These are phyloP conservation scores for Cyberlindnera misumaiensis DNA, from an alignment of 805 yeast genomes.

Conservation along the genomic window DNA sequence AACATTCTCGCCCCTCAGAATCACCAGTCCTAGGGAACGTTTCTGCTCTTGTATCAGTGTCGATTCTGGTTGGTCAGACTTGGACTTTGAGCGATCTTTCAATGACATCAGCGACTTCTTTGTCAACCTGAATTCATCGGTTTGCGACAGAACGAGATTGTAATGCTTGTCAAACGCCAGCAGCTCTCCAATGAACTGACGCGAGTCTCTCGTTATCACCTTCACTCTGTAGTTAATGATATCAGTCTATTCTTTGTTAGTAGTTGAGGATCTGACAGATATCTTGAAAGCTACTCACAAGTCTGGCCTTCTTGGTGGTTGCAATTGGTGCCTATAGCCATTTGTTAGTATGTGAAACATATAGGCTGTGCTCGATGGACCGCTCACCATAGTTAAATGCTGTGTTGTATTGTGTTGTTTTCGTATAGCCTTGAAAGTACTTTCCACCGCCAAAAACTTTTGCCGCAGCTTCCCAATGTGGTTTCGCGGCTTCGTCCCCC, in stretches of 20 bases:
- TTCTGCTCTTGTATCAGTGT: conserved; percentile 49
- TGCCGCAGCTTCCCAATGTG: neutral
- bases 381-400: too few species aligned
- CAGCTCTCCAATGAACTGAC: conserved; percentile 72
- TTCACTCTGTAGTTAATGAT: conserved; percentile 67
- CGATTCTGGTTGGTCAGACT: conserved; percentile 30
- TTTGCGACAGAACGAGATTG: conserved; percentile 78
- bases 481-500: neutral
- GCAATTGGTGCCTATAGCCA: conserved; percentile 13
- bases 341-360: neutral
- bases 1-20: conserved; percentile 84
- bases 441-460: too few species aligned
- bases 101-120: conserved; percentile 42
- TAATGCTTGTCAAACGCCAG: conserved; percentile 85
- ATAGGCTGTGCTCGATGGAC: neutral
- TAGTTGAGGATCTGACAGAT: neutral
- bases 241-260: conserved; percentile 35
- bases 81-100: conserved; percentile 25
- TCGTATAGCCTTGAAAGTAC: too few species aligned
- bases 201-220: conserved; percentile 69
- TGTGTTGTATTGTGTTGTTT: too few species aligned
- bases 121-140: conserved; percentile 77
- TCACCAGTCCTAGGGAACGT: conserved; percentile 71
- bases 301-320: conserved; percentile 37
- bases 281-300: conserved; percentile 25